Percentiles rank a stretch among this genome's conserved stretches.
Conservation (phyloP, 1,284 basidiomycete species). For the Phellopilus nigrolimitatus region DNA sequence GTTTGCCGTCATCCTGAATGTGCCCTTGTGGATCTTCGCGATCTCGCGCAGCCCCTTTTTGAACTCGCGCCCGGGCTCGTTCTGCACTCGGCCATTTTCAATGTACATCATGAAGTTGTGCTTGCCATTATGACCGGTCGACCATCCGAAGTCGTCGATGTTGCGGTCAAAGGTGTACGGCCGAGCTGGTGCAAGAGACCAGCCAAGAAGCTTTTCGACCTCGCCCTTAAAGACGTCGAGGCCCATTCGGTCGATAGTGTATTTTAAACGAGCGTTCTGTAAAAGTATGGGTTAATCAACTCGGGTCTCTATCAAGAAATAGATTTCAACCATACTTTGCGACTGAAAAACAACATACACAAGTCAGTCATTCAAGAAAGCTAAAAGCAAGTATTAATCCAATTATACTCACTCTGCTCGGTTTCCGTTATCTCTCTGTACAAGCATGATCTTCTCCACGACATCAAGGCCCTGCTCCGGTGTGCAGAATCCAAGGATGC, state of each 20-base stretch:
- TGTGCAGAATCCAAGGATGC: slow-evolving; percentile 90
- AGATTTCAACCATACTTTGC: slow-evolving; percentile 25
- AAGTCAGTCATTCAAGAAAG: neutral
- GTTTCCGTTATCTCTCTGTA: slow-evolving; percentile 95
- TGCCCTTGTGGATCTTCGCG: slow-evolving; percentile 90
- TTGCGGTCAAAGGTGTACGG: slow-evolving; percentile 86
- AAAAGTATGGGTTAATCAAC: neutral
- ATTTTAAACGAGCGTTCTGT: slow-evolving; percentile 91
- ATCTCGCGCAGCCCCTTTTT: slow-evolving; percentile 92
- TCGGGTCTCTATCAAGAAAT: neutral
- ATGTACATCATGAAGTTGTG: slow-evolving; percentile 95
- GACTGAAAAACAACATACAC: slow-evolving; percentile 42
- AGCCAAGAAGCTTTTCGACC: slow-evolving; percentile 88
- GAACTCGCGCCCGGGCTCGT: slow-evolving; percentile 87
- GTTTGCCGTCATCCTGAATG: slow-evolving; percentile 91
- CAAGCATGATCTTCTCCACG: slow-evolving; percentile 91
- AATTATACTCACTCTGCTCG: slow-evolving; percentile 75
- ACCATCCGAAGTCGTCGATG: slow-evolving; percentile 94
- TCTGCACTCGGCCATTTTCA: slow-evolving; percentile 96
- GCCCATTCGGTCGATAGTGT: slow-evolving; percentile 95
- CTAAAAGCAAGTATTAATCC: neutral
- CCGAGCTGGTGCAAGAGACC: slow-evolving; percentile 67
- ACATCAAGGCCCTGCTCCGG: slow-evolving; percentile 83
- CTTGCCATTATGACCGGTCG: slow-evolving; percentile 80
- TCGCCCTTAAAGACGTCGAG: slow-evolving; percentile 82